Evolutionary conservation across 2,329 filamentous ascomycete species (phyloP).

Genomic region (Penicillium sp.): DNA sequence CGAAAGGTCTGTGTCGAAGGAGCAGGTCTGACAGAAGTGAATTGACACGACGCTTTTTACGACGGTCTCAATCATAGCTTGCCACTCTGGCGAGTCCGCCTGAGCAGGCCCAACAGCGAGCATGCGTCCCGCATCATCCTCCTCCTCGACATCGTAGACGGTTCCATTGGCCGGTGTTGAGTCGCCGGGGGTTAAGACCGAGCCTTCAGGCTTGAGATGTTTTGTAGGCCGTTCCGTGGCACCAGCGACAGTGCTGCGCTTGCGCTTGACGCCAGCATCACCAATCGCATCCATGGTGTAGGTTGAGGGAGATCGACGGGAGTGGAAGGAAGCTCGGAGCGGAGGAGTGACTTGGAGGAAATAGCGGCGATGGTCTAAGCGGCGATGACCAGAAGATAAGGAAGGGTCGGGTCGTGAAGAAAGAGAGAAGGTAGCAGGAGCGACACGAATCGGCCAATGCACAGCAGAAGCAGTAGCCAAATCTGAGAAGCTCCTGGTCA

Average conservation of each 20-base stretch:
- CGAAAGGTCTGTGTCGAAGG: constrained; percentile 95
- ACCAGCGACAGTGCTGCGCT: constrained; percentile 54
- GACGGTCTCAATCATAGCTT: constrained; percentile 89
- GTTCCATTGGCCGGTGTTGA: constrained; percentile 45
- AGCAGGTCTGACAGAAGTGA: constrained; percentile 95
- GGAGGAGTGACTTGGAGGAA: constrained; percentile 14
- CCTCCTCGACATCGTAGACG: constrained; percentile 46
- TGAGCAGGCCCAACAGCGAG: constrained; percentile 50
- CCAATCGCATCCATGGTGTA: constrained; percentile 51
- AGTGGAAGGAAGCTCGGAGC: constrained; percentile 10
- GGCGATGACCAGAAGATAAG: constrained; percentile 8
- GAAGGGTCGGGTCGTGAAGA: constrained; percentile 8
- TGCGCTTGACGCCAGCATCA: constrained; percentile 54
- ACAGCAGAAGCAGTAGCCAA: constrained; percentile 14
- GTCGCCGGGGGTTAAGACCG: constrained; percentile 41
- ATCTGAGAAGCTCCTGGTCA: constrained; percentile 10
- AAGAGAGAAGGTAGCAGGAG: neutral
- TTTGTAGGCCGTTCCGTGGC: constrained; percentile 55
- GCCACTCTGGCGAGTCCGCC: constrained; percentile 81
- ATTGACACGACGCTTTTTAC: constrained; percentile 98
- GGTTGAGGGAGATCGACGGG: constrained; percentile 7
- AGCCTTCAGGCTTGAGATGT: constrained; percentile 53
- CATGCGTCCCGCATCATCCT: constrained; percentile 48
- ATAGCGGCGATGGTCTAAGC: constrained; percentile 2
- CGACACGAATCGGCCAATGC: constrained; percentile 10